phyloP scores from a whole-genome alignment of 352 stramenopile genomes.

The Phytophthora kernoviae region DNA sequence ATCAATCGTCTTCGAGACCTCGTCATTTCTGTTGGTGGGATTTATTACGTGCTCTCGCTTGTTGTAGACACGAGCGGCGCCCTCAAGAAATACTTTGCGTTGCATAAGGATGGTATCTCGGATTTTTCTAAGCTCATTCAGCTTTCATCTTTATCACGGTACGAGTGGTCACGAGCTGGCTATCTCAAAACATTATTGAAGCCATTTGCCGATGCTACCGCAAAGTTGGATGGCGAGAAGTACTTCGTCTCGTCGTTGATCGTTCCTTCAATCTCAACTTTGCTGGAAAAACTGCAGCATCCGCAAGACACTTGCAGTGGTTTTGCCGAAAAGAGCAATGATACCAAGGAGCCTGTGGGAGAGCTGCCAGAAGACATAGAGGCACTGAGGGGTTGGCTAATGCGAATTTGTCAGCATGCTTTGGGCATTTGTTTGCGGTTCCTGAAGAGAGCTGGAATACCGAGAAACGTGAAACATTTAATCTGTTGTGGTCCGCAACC shows the following conservation, averaged over 20 bases:
- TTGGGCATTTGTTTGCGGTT: slow-evolving; percentile 62
- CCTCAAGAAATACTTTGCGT: slow-evolving; percentile 65
- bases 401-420: slow-evolving; percentile 53
- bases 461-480: slow-evolving; percentile 61
- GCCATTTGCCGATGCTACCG: slow-evolving; percentile 64
- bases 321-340: slow-evolving; percentile 18
- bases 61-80: slow-evolving; percentile 58
- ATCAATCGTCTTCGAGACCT: slow-evolving; percentile 42
- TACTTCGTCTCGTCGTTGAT: slow-evolving; percentile 72
- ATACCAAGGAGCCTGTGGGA: slow-evolving; percentile 8
- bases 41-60: slow-evolving; percentile 56
- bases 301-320: slow-evolving; percentile 9
- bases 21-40: slow-evolving; percentile 46
- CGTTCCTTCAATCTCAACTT: slow-evolving; percentile 69
- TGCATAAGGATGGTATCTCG: slow-evolving; percentile 58
- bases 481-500: slow-evolving; percentile 70
- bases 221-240: slow-evolving; percentile 62
- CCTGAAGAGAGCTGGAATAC: slow-evolving; percentile 46
- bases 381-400: slow-evolving; percentile 56
- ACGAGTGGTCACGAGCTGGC: slow-evolving; percentile 70
- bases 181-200: slow-evolving; percentile 70
- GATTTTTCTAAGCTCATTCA: slow-evolving; percentile 79
- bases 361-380: slow-evolving; percentile 71
- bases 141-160: slow-evolving; percentile 61
- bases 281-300: slow-evolving; percentile 67